Evolutionary conservation across 1,284 basidiomycete species (phyloP).

Genomic region (Athelia sp.): DNA sequence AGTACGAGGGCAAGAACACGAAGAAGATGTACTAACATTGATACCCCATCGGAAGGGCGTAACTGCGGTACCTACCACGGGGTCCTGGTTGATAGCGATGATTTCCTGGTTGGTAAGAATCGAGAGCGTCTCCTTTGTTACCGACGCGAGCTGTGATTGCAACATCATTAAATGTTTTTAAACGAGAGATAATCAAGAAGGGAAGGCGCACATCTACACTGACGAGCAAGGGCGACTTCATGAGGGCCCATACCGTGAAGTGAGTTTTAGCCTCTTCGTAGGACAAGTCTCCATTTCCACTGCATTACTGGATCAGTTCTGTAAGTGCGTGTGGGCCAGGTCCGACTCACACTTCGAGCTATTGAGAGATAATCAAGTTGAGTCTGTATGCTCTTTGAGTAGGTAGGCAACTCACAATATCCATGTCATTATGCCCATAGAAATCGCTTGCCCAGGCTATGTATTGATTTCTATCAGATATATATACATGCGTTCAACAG

Average conservation of each 20-base stretch:
- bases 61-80: slow-evolving; percentile 53
- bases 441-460: slow-evolving; percentile 36
- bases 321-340: background rate
- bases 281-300: slow-evolving; percentile 37
- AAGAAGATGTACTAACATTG: slow-evolving; percentile 37
- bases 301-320: slow-evolving; percentile 12
- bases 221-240: slow-evolving; percentile 44
- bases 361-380: no score
- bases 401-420: slow-evolving; percentile 33
- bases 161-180: slow-evolving; percentile 2
- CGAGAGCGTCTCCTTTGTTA: slow-evolving; percentile 41
- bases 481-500: background rate
- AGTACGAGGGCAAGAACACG: background rate
- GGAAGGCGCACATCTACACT: slow-evolving; percentile 23
- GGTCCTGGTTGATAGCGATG: slow-evolving; percentile 66
- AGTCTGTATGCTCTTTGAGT: no score
- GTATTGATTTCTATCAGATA: slow-evolving; percentile 33
- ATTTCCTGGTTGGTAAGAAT: slow-evolving; percentile 61
- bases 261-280: slow-evolving; percentile 40
- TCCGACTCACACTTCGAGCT: slow-evolving; percentile 34
- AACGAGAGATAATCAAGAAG: background rate
- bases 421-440: slow-evolving; percentile 43
- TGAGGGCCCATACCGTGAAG: slow-evolving; percentile 44
- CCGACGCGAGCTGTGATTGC: slow-evolving; percentile 40
- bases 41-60: slow-evolving; percentile 67